These are phyloP conservation scores for Tarenaya hassleriana DNA, from an alignment of 345 rosid genomes.

Conservation along the genomic window DNA sequence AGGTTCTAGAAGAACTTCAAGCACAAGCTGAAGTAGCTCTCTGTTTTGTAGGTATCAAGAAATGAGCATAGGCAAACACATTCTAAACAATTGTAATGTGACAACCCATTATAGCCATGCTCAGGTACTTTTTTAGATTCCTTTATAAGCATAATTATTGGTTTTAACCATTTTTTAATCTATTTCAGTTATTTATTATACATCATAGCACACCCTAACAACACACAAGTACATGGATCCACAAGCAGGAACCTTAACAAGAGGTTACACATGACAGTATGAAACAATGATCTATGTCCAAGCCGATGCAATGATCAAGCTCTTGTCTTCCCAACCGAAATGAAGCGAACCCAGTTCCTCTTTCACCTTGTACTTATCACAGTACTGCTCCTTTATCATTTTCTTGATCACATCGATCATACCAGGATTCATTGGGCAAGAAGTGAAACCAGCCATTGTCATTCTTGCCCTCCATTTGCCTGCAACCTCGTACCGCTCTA, in stretches of 20 bases:
- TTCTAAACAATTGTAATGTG: too few species aligned
- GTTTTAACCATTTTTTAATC: too few species aligned
- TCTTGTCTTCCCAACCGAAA: constrained; percentile 63
- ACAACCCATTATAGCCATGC: too few species aligned
- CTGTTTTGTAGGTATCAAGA: constrained; percentile 80
- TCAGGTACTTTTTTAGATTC: too few species aligned
- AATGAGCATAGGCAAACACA: constrained; percentile 24
- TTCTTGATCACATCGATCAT: constrained; percentile 48
- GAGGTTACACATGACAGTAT: too few species aligned
- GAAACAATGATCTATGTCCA: constrained; percentile 34
- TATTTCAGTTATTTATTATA: too few species aligned
- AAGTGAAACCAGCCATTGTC: constrained; percentile 63
- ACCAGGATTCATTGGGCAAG: constrained; percentile 44
- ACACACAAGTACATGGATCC: too few species aligned
- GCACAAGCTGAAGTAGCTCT: constrained; percentile 96
- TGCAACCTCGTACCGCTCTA: constrained; percentile 59
- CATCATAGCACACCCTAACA: too few species aligned
- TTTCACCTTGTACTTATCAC: constrained; percentile 41
- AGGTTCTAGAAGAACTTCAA: constrained; percentile 87
- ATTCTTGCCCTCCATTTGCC: constrained; percentile 76
- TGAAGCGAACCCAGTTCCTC: constrained; percentile 67
- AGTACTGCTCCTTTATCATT: constrained; percentile 40
- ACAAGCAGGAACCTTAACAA: too few species aligned
- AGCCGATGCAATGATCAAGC: constrained; percentile 60
- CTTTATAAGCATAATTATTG: too few species aligned